Conservation (phyloP, 192 early-diverging fungal species). For the Coemansia furcata region DNA sequence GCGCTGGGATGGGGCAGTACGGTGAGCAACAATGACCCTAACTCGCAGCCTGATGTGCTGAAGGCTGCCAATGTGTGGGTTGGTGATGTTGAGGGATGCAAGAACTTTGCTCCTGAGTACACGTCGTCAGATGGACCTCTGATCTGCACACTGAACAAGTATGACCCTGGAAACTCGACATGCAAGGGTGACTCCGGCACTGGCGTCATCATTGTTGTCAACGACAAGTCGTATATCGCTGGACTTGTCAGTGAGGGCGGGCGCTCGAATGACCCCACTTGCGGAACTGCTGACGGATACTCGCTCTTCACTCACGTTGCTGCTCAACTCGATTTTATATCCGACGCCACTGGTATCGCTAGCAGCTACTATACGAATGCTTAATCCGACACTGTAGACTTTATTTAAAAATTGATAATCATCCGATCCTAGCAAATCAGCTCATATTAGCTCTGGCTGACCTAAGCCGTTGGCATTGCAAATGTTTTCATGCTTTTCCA, state of each 20-base stretch:
- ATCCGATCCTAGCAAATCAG: background rate
- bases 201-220: background rate
- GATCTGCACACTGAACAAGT: conserved; percentile 13
- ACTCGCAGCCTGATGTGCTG: background rate
- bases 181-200: conserved; percentile 25
- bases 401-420: background rate
- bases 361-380: background rate
- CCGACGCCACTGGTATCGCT: background rate
- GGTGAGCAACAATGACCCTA: background rate
- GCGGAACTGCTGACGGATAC: conserved; percentile 9
- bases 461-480: background rate
- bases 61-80: conserved; percentile 1
- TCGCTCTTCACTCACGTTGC: conserved; percentile 17
- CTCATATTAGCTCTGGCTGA: background rate
- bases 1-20: conserved; percentile 22
- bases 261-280: background rate
- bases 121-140: background rate
- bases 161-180: background rate
- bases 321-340: conserved; percentile 15
- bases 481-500: background rate
- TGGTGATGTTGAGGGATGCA: conserved; percentile 6
- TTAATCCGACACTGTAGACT: background rate
- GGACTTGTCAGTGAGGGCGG: conserved; percentile 14
- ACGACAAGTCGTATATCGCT: conserved; percentile 1
- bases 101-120: conserved; percentile 1